Evolutionary conservation across 2,329 filamentous ascomycete genomes (phyloP).

Genomic region (Colletotrichum gloeosporioides): DNA sequence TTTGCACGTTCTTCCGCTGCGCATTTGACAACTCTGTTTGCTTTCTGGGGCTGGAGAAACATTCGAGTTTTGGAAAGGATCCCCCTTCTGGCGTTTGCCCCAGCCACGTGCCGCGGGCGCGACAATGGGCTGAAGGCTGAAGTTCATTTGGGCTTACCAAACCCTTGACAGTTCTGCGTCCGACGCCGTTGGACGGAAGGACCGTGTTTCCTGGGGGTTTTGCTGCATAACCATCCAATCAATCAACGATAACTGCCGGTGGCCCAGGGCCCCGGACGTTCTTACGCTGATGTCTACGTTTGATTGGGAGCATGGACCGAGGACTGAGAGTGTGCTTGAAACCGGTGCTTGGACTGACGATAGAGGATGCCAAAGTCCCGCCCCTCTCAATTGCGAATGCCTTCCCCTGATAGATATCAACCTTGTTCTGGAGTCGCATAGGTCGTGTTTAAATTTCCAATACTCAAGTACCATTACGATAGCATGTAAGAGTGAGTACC

Average conservation of each 20-base stretch:
- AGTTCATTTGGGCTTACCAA: background rate
- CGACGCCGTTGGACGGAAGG: background rate
- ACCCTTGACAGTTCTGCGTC: background rate
- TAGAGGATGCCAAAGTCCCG: background rate
- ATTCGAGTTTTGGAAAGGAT: background rate
- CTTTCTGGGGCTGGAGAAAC: background rate
- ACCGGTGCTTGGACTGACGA: background rate
- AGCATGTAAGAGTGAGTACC: too few species aligned
- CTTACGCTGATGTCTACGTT: background rate
- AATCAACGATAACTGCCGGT: rapidly evolving
- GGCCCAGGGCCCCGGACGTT: background rate
- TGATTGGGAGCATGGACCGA: background rate
- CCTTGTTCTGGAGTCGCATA: too few species aligned
- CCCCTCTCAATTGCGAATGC: background rate
- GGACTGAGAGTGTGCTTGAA: background rate
- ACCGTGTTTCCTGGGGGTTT: too few species aligned
- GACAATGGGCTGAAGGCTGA: background rate
- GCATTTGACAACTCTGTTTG: background rate
- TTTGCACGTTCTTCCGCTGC: background rate
- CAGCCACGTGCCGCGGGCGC: too few species aligned
- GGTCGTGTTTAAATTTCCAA: too few species aligned
- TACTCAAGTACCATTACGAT: too few species aligned
- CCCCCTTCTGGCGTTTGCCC: too few species aligned
- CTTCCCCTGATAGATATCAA: background rate
- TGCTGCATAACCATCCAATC: background rate